Percentiles rank a stretch among this genome's conserved stretches.
Evolutionary conservation across 192 early-diverging fungal genomes (phyloP).

Genomic region (Coemansia sp.): DNA sequence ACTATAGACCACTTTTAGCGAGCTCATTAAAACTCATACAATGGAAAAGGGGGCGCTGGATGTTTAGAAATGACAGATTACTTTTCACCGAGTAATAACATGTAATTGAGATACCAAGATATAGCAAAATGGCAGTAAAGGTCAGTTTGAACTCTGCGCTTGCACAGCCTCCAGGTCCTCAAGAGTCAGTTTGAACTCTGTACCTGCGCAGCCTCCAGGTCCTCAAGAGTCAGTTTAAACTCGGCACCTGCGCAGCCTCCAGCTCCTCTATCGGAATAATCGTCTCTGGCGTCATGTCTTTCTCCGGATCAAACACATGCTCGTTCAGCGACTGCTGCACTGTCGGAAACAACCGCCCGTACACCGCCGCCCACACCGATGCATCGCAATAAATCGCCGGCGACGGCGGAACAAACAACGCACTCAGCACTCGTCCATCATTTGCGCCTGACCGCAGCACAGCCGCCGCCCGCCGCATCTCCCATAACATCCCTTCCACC

Average conservation of each 20-base stretch:
- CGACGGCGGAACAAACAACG: constrained; percentile 21
- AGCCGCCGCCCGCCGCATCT: constrained; percentile 46
- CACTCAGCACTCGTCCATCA: too few species aligned
- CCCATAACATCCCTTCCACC: constrained; percentile 46
- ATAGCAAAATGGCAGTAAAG: too few species aligned
- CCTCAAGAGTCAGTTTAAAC: too few species aligned
- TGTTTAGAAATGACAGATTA: constrained; percentile 1
- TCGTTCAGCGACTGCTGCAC: constrained; percentile 1
- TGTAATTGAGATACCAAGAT: too few species aligned
- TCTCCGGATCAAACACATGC: background rate
- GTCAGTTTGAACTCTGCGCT: too few species aligned
- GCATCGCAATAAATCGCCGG: constrained; percentile 11
- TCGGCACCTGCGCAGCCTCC: background rate
- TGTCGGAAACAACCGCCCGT: constrained; percentile 5
- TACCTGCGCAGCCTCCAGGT: too few species aligned
- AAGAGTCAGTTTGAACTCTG: too few species aligned
- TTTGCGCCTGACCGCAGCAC: background rate
- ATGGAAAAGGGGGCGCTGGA: background rate
- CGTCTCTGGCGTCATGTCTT: background rate
- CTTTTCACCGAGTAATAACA: background rate
- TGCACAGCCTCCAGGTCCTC: too few species aligned
- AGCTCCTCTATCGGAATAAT: constrained; percentile 7
- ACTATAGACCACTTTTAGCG: too few species aligned
- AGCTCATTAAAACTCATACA: too few species aligned
- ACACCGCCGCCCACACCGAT: constrained; percentile 26